Evolutionary conservation across 2,329 filamentous ascomycete genomes (phyloP).

Genomic region (Penicillium thymicola): DNA sequence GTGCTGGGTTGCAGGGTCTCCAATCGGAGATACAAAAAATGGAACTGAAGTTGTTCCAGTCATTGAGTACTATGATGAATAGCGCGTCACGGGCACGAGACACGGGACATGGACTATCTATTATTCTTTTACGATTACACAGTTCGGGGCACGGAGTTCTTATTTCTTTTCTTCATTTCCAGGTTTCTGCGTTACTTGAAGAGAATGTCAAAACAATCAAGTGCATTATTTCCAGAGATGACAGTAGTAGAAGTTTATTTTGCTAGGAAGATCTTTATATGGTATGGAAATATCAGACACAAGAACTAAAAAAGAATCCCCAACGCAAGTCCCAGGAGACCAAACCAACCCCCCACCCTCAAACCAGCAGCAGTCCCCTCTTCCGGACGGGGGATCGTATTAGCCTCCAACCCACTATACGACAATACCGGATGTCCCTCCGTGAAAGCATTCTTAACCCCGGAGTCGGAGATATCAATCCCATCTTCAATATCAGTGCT

Average conservation of each 20-base stretch:
- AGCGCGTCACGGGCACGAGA: not conserved
- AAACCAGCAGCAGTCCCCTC: not conserved
- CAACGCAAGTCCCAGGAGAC: conserved; percentile 6
- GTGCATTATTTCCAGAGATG: too few relatives aligned
- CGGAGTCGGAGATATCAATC: not conserved
- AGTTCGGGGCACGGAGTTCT: too few relatives aligned
- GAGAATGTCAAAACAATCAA: too few relatives aligned
- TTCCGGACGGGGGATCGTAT: not conserved
- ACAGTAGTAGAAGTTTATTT: too few relatives aligned
- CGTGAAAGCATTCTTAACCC: not conserved
- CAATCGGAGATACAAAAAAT: not conserved
- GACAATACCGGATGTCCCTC: not conserved
- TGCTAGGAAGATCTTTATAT: not conserved
- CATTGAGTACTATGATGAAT: not conserved
- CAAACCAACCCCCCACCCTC: not conserved
- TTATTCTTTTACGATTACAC: too few relatives aligned
- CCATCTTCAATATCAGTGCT: not conserved
- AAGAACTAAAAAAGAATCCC: not conserved
- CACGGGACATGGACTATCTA: too few relatives aligned
- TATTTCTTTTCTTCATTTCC: too few relatives aligned
- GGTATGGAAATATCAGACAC: not conserved
- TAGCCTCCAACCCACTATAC: conserved; percentile 1
- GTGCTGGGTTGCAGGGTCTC: not conserved
- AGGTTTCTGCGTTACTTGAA: too few relatives aligned
- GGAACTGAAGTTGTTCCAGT: not conserved